Conservation (phyloP, 78 protist species). For the Dictyostelium intermedium region DNA sequence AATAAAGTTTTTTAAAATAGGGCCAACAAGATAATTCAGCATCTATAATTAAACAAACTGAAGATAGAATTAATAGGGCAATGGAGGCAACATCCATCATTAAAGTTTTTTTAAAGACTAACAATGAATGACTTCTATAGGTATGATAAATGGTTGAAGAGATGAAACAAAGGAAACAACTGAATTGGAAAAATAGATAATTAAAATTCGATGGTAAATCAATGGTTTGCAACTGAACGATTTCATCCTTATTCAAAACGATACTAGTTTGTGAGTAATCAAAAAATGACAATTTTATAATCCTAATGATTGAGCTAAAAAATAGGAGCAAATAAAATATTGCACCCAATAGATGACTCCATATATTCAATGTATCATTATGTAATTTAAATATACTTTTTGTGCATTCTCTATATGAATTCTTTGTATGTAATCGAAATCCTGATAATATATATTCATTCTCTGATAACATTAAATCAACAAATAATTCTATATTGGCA, state of each 20-base stretch:
- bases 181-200: neutral
- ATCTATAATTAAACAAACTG: conserved; percentile 31
- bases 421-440: conserved; percentile 22
- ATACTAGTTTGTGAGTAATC: neutral
- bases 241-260: neutral
- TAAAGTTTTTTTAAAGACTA: conserved; percentile 26
- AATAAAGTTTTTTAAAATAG: neutral
- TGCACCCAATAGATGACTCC: conserved; percentile 53
- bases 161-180: conserved; percentile 8
- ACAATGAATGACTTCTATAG: conserved; percentile 23
- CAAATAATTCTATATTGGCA: neutral
- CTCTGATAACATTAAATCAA: conserved; percentile 36
- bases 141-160: conserved; percentile 20
- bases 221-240: neutral
- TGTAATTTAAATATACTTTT: conserved; percentile 16
- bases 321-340: neutral
- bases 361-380: conserved; percentile 64
- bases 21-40: conserved; percentile 43
- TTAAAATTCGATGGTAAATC: conserved; percentile 2
- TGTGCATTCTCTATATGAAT: conserved; percentile 34
- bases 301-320: neutral
- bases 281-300: too few species aligned
- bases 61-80: conserved; percentile 20
- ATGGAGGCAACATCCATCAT: conserved; percentile 47
- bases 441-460: conserved; percentile 44